These are phyloP conservation scores for Leccinum olivaceoglutinosum DNA, from an alignment of 1,284 basidiomycete genomes.

Conservation along the genomic window DNA sequence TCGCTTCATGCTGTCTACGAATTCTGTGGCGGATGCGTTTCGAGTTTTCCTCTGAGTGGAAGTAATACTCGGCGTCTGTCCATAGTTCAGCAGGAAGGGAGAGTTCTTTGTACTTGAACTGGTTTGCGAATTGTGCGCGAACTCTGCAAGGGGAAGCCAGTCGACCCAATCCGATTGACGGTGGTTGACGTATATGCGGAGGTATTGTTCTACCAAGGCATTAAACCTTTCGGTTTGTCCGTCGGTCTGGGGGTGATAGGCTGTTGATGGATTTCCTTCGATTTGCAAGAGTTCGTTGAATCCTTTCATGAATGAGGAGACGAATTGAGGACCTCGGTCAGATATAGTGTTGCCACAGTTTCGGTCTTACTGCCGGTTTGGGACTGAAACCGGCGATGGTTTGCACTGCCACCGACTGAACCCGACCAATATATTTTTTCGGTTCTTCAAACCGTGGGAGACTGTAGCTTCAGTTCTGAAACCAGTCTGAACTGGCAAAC, in stretches of 20 bases:
- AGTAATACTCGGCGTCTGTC: not conserved
- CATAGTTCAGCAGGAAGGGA: not conserved
- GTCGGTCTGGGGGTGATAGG: not conserved
- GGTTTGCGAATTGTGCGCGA: not conserved
- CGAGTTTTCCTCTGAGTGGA: not conserved
- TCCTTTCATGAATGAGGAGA: slow-evolving; percentile 28
- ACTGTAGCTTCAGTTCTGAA: not conserved
- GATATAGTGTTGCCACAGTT: not conserved
- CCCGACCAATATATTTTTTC: not conserved
- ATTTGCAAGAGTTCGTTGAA: slow-evolving; percentile 9
- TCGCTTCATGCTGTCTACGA: not conserved
- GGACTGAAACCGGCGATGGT: not conserved
- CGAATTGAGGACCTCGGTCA: slow-evolving; percentile 30
- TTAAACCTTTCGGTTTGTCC: not conserved
- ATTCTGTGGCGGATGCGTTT: not conserved
- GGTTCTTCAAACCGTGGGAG: not conserved
- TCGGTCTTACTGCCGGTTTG: not conserved
- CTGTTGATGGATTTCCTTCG: not conserved
- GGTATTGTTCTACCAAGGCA: not conserved
- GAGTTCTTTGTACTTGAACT: not conserved
- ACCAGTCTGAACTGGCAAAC: not conserved
- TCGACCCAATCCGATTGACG: not conserved
- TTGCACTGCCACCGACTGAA: not conserved
- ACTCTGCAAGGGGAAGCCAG: not conserved
- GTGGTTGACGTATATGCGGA: not conserved